Evolutionary conservation across 1,139 yeast genomes (phyloP), one percentile per base, ranked within the genome.

Genomic region (Yamadazyma diospyri): DNA sequence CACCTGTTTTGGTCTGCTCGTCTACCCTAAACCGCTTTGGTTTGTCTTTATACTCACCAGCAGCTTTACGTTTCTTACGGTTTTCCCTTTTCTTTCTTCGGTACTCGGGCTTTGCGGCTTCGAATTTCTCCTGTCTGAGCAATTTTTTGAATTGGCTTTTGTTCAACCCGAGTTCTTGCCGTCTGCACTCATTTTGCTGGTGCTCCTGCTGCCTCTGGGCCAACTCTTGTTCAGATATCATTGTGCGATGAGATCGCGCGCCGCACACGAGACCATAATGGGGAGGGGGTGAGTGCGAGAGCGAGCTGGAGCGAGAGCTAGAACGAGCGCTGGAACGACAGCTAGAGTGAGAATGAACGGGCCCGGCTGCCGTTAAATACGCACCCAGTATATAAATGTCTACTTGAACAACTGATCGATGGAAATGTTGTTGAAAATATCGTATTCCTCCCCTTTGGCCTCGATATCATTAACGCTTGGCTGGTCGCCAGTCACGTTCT

Each of bases 131-230:
- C 39, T 67, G 69, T 45, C 75, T 79, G 47, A 81, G 72, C 39
- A 72, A 67, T 47, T 78, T 78, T 54, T 89, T 89, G 81, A 87
- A 89, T 41, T 83, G 89, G 13, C 75, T 73, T 50, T 84, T 85
- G 24, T 94, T 41, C 4, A 45, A 13, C 4, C 49, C 49, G n/a
- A 45, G 29, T 14, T 42, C 35, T 10, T 30, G 26, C 16, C 48
- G 23, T 20, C 40, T 42, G 14, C 11, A 19, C 15, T 45, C 49
- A 22, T 41, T 23, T 8, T 33, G 38, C 13, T 35, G 28, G 22
- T 45, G 44, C 17, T 42, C 47, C n/a, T 32, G 20, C 15, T 34
- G 27, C 27, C 23, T 23, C 22, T 30, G 27, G 13, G 24, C 31
- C 9, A 32, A 33, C 14, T 39, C 39, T 29, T 42, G 45, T 24